Conservation (phyloP, 139 green algal genomes). For the Edaphochlamys debaryana region DNA sequence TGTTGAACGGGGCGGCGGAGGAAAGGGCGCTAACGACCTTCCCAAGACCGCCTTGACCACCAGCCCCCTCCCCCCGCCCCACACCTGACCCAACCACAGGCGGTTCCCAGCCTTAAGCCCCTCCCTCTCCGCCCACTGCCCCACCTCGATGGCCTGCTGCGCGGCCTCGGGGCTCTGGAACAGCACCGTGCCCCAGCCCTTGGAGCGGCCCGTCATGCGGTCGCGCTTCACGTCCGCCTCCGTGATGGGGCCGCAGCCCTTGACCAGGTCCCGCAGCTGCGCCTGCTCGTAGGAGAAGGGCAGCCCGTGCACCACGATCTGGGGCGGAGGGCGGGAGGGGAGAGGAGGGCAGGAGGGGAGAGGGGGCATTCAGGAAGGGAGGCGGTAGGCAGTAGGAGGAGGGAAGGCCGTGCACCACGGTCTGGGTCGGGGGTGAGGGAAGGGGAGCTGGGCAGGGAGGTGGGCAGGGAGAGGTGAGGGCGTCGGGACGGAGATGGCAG, state of each 20-base stretch:
- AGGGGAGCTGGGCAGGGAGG: no score
- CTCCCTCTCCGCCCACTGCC: not conserved
- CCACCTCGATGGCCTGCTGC: slow-evolving; percentile 51
- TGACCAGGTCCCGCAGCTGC: slow-evolving; percentile 66
- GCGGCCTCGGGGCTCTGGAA: slow-evolving; percentile 50
- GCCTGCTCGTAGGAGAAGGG: slow-evolving; percentile 63
- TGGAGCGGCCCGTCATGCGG: slow-evolving; percentile 43
- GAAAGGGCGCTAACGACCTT: not conserved
- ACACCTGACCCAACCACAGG: no score
- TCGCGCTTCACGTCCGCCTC: slow-evolving; percentile 62
- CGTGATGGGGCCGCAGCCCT: slow-evolving; percentile 47
- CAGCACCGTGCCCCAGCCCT: slow-evolving; percentile 60
- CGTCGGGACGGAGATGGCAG: no score
- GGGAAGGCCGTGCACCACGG: no score
- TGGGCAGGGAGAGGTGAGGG: no score
- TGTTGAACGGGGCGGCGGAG: not conserved
- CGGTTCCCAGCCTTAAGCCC: no score
- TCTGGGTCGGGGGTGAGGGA: no score
- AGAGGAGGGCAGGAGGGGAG: not conserved
- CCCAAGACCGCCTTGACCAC: no score
- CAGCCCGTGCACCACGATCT: slow-evolving; percentile 79
- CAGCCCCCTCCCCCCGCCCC: no score
- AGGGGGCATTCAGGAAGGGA: not conserved
- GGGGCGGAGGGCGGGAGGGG: slow-evolving; percentile 3
- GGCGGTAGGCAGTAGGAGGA: not conserved